Evolutionary conservation across 192 early-diverging fungal genomes (phyloP), one percentile per base, ranked within the genome.

Genomic region (Coemansia sp.): DNA sequence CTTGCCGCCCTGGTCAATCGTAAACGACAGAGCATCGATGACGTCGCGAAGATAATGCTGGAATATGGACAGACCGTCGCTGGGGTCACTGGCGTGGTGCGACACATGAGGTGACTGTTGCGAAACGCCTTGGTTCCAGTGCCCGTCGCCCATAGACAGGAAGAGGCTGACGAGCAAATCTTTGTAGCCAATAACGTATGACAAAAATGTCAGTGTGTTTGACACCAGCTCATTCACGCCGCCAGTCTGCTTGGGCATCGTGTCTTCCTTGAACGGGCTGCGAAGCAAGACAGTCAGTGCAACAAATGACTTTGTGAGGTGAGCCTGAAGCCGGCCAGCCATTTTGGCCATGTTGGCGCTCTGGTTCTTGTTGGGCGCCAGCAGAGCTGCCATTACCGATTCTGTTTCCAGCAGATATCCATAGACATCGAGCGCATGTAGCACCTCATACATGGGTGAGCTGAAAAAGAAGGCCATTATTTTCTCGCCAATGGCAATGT

Each of bases 31-130:
- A 0, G 77, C 77, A 22, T 79, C 77, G 24, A 79, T 49, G 12
- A 74, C 77, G 37, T 79, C 77, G 19, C 77, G 77, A 45, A 79
- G 45, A 39, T 79, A 79, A 58, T 79, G 77, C 67, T 79, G 77
- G 68, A 79, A 79, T 57, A 79, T 74, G 12, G 77, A 73, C 52
- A 79, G 61, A 0, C 77, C 77, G 47, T 79, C 77, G 68, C 56
- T 79, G 13, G 77, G 77, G 24, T 79, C 77, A 61, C 77, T 74
- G 48, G 77, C 77, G 23, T 70, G 68, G 8, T 74, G 77, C n/a
- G 68, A 58, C 29, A 71, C 48, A 54, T 61, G 54, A 0, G 63
- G 52, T 24, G 61, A 47, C 16, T 67, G 67, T 41, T 61, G 77
- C 37, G 48, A 45, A 3, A 50, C 52, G n/a, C 64, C 54, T 45